Conservation (phyloP, 1,284 basidiomycete species). For the Baeospora myosura region DNA sequence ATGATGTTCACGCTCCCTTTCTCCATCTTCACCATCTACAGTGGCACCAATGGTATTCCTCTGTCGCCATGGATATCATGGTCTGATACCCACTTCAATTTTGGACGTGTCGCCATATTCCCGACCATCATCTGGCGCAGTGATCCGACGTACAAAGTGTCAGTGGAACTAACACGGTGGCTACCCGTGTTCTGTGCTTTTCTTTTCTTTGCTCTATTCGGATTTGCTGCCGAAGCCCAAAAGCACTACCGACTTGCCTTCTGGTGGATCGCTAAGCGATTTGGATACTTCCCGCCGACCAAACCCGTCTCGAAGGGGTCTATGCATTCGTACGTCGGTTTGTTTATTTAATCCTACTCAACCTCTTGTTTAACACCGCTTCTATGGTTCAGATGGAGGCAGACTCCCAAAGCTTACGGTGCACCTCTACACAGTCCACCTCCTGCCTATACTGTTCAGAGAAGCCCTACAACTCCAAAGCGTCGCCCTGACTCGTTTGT, state of each 20-base stretch:
- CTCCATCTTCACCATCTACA: slow-evolving; percentile 29
- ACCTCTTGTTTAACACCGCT: no score
- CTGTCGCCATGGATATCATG: slow-evolving; percentile 38
- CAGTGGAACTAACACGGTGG: slow-evolving; percentile 36
- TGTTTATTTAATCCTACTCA: no score
- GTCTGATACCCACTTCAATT: slow-evolving; percentile 29
- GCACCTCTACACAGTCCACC: no score
- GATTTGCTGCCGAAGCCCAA: slow-evolving; percentile 36
- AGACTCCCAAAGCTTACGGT: no score
- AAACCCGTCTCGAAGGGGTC: not conserved
- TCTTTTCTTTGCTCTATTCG: slow-evolving; percentile 41
- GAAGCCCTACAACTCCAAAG: no score
- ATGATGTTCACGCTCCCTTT: slow-evolving; percentile 43
- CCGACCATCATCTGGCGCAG: slow-evolving; percentile 27
- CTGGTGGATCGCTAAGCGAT: slow-evolving; percentile 10
- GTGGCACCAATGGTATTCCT: slow-evolving; percentile 20
- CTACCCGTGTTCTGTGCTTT: slow-evolving; percentile 29
- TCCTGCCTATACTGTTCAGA: no score
- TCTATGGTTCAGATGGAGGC: no score
- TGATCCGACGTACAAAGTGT: slow-evolving; percentile 7
- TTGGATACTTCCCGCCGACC: slow-evolving; percentile 20
- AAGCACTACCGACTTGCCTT: slow-evolving; percentile 22
- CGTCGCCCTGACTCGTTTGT: no score
- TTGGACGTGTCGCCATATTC: slow-evolving; percentile 23
- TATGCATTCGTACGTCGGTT: no score